phyloP scores from a whole-genome alignment of 768 basidiomycete species.

The Boletus subparvulus region DNA sequence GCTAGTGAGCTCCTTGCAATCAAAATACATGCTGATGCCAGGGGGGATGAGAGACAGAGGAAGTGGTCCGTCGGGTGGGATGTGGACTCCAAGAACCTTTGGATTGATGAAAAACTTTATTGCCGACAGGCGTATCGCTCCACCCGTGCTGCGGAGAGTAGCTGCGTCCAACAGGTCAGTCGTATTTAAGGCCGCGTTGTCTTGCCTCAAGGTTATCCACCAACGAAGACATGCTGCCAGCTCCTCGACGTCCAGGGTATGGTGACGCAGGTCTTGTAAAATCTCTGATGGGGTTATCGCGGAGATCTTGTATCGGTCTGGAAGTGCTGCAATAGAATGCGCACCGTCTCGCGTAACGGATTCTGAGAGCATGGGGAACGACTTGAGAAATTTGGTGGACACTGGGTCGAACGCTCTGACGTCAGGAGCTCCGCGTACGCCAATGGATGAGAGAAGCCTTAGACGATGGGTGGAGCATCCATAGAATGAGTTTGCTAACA shows the following conservation, averaged over 20 bases:
- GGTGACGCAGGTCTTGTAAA: slow-evolving; percentile 61
- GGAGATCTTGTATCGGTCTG: slow-evolving; percentile 61
- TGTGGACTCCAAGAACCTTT: slow-evolving; percentile 45
- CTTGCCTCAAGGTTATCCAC: slow-evolving; percentile 50
- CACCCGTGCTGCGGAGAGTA: slow-evolving; percentile 47
- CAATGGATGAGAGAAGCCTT: slow-evolving; percentile 71
- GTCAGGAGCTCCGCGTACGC: slow-evolving; percentile 61
- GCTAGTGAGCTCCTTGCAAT: slow-evolving; percentile 46
- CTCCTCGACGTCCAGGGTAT: slow-evolving; percentile 67
- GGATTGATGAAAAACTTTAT: slow-evolving; percentile 70
- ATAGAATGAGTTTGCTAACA: slow-evolving; percentile 79
- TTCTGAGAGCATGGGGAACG: slow-evolving; percentile 68
- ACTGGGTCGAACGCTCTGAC: slow-evolving; percentile 71
- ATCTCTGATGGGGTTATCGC: slow-evolving; percentile 78
- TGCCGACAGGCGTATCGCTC: slow-evolving; percentile 58
- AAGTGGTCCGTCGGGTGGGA: slow-evolving; percentile 75
- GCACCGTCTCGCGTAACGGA: slow-evolving; percentile 51
- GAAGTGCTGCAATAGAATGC: slow-evolving; percentile 58
- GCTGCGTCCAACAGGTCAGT: slow-evolving; percentile 66
- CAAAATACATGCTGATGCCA: slow-evolving; percentile 54
- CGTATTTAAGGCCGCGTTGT: slow-evolving; percentile 19
- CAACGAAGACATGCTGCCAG: slow-evolving; percentile 78
- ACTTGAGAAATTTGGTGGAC: slow-evolving; percentile 70
- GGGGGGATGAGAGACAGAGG: slow-evolving; percentile 52
- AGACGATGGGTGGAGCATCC: slow-evolving; percentile 55